Evolutionary conservation across 257 asterid genomes (phyloP).

Genomic region (Jacaranda copaia): DNA sequence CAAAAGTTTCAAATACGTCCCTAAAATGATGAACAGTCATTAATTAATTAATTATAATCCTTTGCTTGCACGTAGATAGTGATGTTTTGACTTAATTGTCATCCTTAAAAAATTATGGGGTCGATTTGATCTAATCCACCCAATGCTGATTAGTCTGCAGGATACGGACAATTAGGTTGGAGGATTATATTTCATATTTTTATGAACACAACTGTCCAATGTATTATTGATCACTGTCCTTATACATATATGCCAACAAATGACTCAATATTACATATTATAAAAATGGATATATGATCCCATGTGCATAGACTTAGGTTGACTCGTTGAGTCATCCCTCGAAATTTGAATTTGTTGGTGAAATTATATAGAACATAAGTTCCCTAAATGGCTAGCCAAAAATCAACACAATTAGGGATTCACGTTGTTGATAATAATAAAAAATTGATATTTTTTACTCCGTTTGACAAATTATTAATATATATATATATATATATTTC

Average conservation of each 20-base stretch:
- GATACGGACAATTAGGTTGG: slow-evolving; percentile 23
- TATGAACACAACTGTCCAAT: not conserved
- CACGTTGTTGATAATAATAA: too few relatives aligned
- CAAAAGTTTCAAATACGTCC: not conserved
- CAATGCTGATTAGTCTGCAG: slow-evolving; percentile 18
- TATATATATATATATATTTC: too few relatives aligned
- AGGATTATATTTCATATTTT: not conserved
- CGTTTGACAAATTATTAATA: too few relatives aligned
- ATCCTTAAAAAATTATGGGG: slow-evolving; percentile 2
- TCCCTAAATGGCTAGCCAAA: not conserved
- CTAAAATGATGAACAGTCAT: not conserved
- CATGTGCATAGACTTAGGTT: not conserved
- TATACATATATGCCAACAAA: not conserved
- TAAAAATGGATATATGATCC: not conserved
- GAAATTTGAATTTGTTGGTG: too few relatives aligned
- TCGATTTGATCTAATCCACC: slow-evolving; percentile 17
- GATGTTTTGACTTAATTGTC: slow-evolving; percentile 16
- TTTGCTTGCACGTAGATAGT: slow-evolving; percentile 27
- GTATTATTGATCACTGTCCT: not conserved
- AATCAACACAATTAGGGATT: too few relatives aligned
- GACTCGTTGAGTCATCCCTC: not conserved
- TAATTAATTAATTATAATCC: not conserved
- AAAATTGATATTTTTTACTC: too few relatives aligned
- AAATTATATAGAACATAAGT: too few relatives aligned
- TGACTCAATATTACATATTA: not conserved